Evolutionary conservation across 164 flowering plant genomes (phyloP), one percentile per base, ranked within the genome.

Genomic region (Warburgia ugandensis): DNA sequence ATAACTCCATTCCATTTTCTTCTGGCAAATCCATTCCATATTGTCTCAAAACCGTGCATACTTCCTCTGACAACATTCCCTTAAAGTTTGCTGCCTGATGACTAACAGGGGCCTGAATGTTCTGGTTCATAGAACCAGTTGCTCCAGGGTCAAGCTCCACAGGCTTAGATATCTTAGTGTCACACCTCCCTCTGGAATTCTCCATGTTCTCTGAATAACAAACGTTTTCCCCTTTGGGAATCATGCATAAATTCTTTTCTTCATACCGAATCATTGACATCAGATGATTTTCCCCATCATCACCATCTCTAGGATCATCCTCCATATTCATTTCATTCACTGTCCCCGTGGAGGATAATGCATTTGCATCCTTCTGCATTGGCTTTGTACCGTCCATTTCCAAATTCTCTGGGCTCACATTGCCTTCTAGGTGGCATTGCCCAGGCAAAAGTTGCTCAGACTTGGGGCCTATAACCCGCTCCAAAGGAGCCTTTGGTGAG

Each of bases 31-130:
- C 56, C 29, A 67, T 56, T 47, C 74, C 76, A 65, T 72, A 68
- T 53, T 70, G 76, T 50, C 73, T 70, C 59, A 74, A 47, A 65
- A 64, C 78, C 67, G 21, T 66, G 66, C 27, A 38, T 61, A 71
- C 32, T 63, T 79, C 81, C 64, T 68, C 64, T 12, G 63, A 48
- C 16, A 73, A 69, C 29, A 78, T 56, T 56, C 60, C 66, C 25
- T 54, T 54, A 39, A 65, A 58, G 50, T 36, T 36, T 41, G 45
- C 29, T 23, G 42, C 10, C 36, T 12, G 33, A 12, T 31, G 50
- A 50, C 38, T 62, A 14, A 22, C 25, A 45, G 56, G 39, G 19
- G 49, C 38, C 33, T 55, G 63, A 25, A 61, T 29, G 37, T 48
- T 54, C 6, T 35, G 32, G n/a, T 45, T 52, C 38, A 29, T 52